These are phyloP conservation scores for Dictyophora rubrovolvata DNA, from an alignment of 768 basidiomycete species.

Conservation along the genomic window DNA sequence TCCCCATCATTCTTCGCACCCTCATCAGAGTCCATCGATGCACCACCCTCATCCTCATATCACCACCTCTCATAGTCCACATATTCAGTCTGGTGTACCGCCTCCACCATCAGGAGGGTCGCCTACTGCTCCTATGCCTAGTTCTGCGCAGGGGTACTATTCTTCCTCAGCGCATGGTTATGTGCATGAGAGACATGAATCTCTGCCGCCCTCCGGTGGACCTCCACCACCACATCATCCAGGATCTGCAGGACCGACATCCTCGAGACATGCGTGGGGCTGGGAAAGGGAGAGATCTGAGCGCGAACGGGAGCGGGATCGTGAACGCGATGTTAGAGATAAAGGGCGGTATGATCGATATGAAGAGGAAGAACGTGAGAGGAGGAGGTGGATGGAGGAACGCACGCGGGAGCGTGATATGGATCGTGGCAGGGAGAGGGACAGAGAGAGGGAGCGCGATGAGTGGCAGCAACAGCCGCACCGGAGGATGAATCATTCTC, in stretches of 20 bases:
- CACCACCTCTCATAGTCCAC: background rate
- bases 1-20: background rate
- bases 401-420: conserved; percentile 13
- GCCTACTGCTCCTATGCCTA: background rate
- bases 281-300: conserved; percentile 5
- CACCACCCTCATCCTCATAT: background rate
- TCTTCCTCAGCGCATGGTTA: background rate
- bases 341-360: background rate
- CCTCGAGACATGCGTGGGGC: background rate
- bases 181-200: background rate
- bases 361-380: background rate
- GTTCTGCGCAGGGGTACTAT: background rate
- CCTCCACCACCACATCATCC: background rate
- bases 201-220: background rate
- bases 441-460: conserved; percentile 34
- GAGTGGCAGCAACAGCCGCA: conserved; percentile 19
- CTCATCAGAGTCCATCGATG: background rate
- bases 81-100: background rate
- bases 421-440: conserved; percentile 22
- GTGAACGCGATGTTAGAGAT: conserved; percentile 14
- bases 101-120: background rate
- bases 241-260: background rate
- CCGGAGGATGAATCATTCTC: conserved; percentile 1
- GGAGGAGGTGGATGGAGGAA: conserved; percentile 29
- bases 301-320: conserved; percentile 27